phyloP scores from a whole-genome alignment of 768 basidiomycete genomes.

The Amanita rubescens region DNA sequence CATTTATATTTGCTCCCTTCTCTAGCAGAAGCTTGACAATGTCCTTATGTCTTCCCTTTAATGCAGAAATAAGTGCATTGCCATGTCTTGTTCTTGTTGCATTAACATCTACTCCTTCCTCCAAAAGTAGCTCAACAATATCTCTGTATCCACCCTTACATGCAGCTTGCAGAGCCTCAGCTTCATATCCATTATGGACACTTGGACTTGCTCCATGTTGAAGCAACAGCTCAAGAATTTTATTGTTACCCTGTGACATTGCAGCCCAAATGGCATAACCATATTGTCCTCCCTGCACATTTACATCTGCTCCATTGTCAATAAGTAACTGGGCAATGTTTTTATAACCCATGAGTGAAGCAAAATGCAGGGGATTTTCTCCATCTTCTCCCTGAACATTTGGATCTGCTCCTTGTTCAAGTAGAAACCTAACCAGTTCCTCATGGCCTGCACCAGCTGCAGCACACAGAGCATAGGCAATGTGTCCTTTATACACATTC shows the following conservation, averaged over 20 bases:
- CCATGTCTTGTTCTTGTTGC: no score
- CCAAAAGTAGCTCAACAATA: not conserved
- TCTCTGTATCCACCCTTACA: no score
- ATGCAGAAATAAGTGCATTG: no score
- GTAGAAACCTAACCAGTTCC: not conserved
- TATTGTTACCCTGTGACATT: not conserved
- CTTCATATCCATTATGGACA: no score
- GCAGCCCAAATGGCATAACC: not conserved
- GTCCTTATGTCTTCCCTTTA: no score
- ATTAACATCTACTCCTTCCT: not conserved
- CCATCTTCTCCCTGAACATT: not conserved
- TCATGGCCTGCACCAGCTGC: no score
- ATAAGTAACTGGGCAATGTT: not conserved
- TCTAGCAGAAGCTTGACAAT: not conserved
- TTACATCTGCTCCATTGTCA: not conserved
- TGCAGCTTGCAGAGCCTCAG: no score
- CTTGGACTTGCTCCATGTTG: no score
- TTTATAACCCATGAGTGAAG: not conserved
- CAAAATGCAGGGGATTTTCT: not conserved
- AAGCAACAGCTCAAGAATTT: not conserved
- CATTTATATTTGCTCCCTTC: not conserved
- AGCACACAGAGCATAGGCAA: no score
- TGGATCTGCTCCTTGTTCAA: not conserved
- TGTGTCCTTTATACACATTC: no score
- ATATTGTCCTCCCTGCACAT: not conserved